Conservation (phyloP, 345 rosid genomes). For the Brassica juncea region DNA sequence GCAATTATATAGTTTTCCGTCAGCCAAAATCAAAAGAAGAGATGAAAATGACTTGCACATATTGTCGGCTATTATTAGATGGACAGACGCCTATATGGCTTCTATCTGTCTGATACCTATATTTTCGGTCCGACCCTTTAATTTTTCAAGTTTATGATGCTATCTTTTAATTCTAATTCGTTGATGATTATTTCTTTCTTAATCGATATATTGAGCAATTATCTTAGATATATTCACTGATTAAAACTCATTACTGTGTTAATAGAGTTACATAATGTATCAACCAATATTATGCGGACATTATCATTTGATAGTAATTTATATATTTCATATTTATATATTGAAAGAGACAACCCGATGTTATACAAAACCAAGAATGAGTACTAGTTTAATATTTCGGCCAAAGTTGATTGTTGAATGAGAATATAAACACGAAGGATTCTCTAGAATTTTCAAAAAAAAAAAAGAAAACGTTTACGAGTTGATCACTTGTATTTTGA, state of each 20-base stretch:
- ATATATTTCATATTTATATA: neutral
- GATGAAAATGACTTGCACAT: conserved; percentile 16
- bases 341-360: conserved; percentile 11
- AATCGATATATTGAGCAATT: neutral
- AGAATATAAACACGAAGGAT: conserved; percentile 15
- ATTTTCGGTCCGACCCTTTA: conserved; percentile 25
- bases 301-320: neutral
- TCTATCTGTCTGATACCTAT: conserved; percentile 14
- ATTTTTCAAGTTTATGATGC: neutral
- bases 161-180: conserved; percentile 10
- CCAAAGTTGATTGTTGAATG: conserved; percentile 30
- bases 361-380: neutral
- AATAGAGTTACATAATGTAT: neutral
- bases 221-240: neutral
- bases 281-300: neutral
- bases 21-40: neutral
- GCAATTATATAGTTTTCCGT: conserved; percentile 6
- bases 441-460: conserved; percentile 28
- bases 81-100: neutral
- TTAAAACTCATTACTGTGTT: neutral
- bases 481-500: conserved; percentile 32
- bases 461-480: conserved; percentile 16
- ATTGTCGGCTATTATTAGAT: conserved; percentile 33
- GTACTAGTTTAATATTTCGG: neutral
- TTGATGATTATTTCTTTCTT: neutral